Conservation (phyloP, 1,139 yeast species). For the Pichia sp. region DNA sequence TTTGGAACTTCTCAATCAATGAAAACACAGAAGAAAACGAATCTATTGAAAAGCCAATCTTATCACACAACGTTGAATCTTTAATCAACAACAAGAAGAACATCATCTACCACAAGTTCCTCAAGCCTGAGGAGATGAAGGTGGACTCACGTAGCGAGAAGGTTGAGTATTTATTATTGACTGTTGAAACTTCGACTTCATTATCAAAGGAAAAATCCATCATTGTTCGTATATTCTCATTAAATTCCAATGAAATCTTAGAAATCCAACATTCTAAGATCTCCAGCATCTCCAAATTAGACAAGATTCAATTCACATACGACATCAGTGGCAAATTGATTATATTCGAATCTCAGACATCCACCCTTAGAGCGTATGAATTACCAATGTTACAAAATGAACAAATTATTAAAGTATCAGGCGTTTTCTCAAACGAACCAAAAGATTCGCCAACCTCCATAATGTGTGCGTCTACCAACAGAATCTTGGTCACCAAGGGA, state of each 20-base stretch:
- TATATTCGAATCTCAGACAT: constrained; percentile 21
- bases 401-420: constrained; percentile 20
- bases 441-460: constrained; percentile 22
- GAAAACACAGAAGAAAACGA: constrained; percentile 22
- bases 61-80: constrained; percentile 14
- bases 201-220: constrained; percentile 13
- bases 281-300: constrained; percentile 14
- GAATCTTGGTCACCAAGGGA: constrained; percentile 43
- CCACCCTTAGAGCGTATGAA: constrained; percentile 23
- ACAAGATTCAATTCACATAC: constrained; percentile 23
- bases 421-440: constrained; percentile 23
- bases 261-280: constrained; percentile 29
- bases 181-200: constrained; percentile 20
- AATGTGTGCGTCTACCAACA: constrained; percentile 42
- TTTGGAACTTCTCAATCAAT: constrained; percentile 34
- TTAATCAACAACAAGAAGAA: constrained; percentile 16
- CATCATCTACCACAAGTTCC: constrained; percentile 25
- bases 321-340: constrained; percentile 32
- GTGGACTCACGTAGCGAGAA: constrained; percentile 20
- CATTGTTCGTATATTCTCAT: constrained; percentile 26
- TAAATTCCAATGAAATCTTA: constrained; percentile 24
- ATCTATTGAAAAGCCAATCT: constrained; percentile 5
- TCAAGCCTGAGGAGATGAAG: constrained; percentile 27
- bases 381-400: constrained; percentile 26
- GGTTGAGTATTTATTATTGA: constrained; percentile 26